Evolutionary conservation across 2,329 filamentous ascomycete species (phyloP), one percentile per base, ranked within the genome.

Genomic region (Beauveria varroae): DNA sequence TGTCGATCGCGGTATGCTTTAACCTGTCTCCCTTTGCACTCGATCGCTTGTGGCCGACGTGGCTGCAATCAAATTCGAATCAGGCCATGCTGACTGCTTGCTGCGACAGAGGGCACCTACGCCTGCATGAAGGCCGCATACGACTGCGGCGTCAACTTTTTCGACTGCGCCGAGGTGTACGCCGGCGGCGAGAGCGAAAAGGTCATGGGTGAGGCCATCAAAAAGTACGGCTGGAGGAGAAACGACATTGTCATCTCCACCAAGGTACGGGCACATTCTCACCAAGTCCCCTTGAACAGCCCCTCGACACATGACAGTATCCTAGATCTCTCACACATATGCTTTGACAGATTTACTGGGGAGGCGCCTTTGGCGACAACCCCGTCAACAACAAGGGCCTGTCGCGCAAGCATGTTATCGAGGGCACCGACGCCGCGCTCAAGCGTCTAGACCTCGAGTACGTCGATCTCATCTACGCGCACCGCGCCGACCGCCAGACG

Each of bases 381-480:
- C 77, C 78, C 12, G 79, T 87, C 63, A 90, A 89, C 75, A 88
- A 88, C 73, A 77, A 78, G 62, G 87, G 87, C 7, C 79, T 90
- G 34, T 87, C 83, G 3, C 79, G 86, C 60, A 90, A 90, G 73
- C 87, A 89, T 73, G 78, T 90, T 59, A 76, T 89, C 64, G 87
- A 90, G 74, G 87, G 86, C 28, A 79, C 86, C 65, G 78, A 84
- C 57, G 77, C 77, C 34, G 83, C 82, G 9, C 77, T 90, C 34
- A 74, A 83, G 68, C 81, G 84, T 30, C 74, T 86, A 20, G 74
- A 76, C 28, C 76, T 86, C 52, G 76, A 81, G 46, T 87, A 87
- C 67, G 86, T 90, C 44, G 87, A 90, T 68, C 75, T 89, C 49
- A 79, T 90, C 66, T 88, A 87, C 68, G 86, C 86, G 18, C 87